Evolutionary conservation across 2,329 filamentous ascomycete species (phyloP).

Genomic region (Scedosporium dehoogii): DNA sequence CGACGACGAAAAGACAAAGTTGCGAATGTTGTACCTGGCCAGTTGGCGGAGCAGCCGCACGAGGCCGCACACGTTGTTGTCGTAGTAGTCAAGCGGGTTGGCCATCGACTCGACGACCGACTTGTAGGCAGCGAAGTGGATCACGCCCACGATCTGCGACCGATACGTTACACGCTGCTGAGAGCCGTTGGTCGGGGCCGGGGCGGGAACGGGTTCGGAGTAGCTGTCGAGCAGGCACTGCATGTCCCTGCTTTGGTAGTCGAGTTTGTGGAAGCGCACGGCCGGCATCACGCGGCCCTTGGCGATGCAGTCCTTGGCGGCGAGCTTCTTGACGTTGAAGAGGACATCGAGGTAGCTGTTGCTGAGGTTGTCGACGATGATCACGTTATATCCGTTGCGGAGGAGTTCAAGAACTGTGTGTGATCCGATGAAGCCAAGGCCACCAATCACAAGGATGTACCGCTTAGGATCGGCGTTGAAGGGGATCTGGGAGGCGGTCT

Average conservation of each 20-base stretch:
- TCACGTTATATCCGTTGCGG: slow-evolving; percentile 42
- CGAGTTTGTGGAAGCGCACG: slow-evolving; percentile 27
- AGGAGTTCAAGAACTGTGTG: slow-evolving; percentile 44
- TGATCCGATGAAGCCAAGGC: slow-evolving; percentile 45
- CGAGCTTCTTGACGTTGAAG: slow-evolving; percentile 17
- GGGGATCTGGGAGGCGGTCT: not conserved
- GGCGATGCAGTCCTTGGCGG: slow-evolving; percentile 16
- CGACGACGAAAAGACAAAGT: slow-evolving; percentile 58
- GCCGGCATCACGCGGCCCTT: slow-evolving; percentile 15
- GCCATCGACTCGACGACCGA: slow-evolving; percentile 54
- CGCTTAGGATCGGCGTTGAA: slow-evolving; percentile 8
- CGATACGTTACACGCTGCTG: slow-evolving; percentile 10
- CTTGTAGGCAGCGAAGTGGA: slow-evolving; percentile 61
- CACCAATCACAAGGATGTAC: slow-evolving; percentile 39
- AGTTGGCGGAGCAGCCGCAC: slow-evolving; percentile 48
- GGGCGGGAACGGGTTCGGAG: slow-evolving; percentile 13
- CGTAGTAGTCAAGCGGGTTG: slow-evolving; percentile 53
- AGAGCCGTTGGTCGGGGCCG: not conserved
- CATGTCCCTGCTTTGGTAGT: slow-evolving; percentile 27
- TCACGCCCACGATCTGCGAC: slow-evolving; percentile 51
- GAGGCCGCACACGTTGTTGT: slow-evolving; percentile 57
- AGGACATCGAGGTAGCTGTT: slow-evolving; percentile 30
- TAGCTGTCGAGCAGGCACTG: slow-evolving; percentile 26
- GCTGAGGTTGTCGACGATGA: slow-evolving; percentile 33
- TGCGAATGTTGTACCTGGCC: slow-evolving; percentile 50